Evolutionary conservation across 306 rosid species (phyloP).

Genomic region (Cicer bijugum): DNA sequence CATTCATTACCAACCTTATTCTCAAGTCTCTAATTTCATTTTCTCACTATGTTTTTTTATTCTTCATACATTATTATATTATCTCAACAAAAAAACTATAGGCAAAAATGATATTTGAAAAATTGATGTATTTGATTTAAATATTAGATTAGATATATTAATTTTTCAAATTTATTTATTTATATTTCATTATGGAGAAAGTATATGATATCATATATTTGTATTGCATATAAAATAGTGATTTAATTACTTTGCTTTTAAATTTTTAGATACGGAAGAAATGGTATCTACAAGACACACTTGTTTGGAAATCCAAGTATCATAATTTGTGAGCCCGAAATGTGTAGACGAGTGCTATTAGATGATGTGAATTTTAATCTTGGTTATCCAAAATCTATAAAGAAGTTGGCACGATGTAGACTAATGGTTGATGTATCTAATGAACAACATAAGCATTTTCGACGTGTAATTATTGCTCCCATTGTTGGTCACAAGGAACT

Average conservation of each 20-base stretch:
- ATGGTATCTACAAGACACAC: constrained; percentile 27
- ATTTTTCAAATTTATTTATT: no score
- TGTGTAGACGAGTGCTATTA: constrained; percentile 26
- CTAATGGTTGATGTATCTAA: not conserved
- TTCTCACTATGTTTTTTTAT: not conserved
- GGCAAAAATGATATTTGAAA: no score
- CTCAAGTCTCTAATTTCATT: constrained; percentile 1
- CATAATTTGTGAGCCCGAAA: constrained; percentile 33
- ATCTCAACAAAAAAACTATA: no score
- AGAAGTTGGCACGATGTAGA: not conserved
- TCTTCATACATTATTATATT: no score
- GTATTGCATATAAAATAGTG: no score
- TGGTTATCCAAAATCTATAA: constrained; percentile 44
- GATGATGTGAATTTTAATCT: constrained; percentile 40
- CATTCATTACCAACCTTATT: constrained; percentile 17
- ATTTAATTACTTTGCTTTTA: not conserved
- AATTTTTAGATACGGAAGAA: constrained; percentile 8
- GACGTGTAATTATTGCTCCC: constrained; percentile 39
- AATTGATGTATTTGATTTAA: no score
- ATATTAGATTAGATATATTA: no score
- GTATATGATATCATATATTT: no score
- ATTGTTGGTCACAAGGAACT: constrained; percentile 39
- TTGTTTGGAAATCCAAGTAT: constrained; percentile 29
- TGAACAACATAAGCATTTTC: constrained; percentile 42
- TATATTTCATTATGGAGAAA: no score